Conservation (phyloP, 352 stramenopile genomes). For the Globisporangium megalacanthum region DNA sequence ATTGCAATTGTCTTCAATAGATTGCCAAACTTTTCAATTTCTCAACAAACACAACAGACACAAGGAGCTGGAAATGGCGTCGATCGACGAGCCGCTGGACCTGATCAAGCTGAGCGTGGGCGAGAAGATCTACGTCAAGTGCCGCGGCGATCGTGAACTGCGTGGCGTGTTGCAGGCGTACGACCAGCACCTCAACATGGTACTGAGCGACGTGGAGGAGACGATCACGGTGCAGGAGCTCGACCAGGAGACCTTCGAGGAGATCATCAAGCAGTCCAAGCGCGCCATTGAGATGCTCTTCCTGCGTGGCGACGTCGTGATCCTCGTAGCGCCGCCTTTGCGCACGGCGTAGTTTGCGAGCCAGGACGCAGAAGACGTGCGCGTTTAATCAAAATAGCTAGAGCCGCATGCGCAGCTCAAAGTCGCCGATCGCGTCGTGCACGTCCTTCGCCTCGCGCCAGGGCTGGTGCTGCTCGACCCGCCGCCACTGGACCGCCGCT, state of each 20-base stretch:
- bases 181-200: conserved; percentile 99
- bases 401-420: conserved; percentile 29
- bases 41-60: not conserved
- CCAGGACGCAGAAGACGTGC: not conserved
- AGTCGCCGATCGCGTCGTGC: conserved; percentile 28
- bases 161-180: conserved; percentile 97
- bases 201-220: conserved; percentile 98
- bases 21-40: no score
- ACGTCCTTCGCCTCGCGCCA: conserved; percentile 21
- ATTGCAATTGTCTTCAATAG: conserved; percentile 6
- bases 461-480: conserved; percentile 14
- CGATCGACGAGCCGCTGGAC: conserved; percentile 96
- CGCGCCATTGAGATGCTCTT: conserved; percentile 98
- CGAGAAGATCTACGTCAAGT: conserved; percentile 99
- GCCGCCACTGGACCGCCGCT: conserved; percentile 1
- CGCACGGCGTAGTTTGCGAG: conserved; percentile 65
- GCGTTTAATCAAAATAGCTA: conserved; percentile 12
- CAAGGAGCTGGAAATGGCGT: conserved; percentile 44
- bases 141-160: conserved; percentile 95
- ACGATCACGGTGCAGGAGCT: conserved; percentile 96
- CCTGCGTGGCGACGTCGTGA: conserved; percentile 97
- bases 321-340: conserved; percentile 96
- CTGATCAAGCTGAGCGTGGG: conserved; percentile 98
- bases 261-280: conserved; percentile 95
- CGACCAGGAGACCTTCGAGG: conserved; percentile 97